phyloP scores from a whole-genome alignment of 73 alveolate genomes.

The Diophrys sp. region DNA sequence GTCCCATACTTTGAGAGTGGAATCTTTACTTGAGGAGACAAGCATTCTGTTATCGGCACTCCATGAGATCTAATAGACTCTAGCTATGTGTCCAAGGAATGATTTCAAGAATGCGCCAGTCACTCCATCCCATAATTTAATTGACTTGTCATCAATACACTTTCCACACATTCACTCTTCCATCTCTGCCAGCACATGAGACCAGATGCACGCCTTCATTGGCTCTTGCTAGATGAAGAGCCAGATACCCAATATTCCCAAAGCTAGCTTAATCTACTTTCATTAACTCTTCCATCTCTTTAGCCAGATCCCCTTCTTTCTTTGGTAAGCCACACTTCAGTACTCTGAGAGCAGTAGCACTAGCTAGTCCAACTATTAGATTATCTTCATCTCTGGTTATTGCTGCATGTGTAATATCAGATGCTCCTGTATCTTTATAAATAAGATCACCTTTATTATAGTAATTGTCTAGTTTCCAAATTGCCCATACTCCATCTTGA shows the following conservation, averaged over 20 bases:
- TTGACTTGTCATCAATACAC: slow-evolving; percentile 62
- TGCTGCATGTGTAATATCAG: not conserved
- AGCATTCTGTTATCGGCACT: slow-evolving; percentile 96
- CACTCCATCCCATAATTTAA: slow-evolving; percentile 97
- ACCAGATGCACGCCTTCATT: not conserved
- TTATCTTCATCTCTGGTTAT: not conserved
- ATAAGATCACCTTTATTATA: too few species aligned
- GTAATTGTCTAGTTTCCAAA: not conserved
- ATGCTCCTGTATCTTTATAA: not conserved
- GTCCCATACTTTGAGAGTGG: slow-evolving; percentile 97
- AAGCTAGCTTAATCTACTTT: not conserved
- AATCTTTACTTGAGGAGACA: slow-evolving; percentile 96
- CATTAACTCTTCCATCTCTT: not conserved
- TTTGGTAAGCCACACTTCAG: not conserved
- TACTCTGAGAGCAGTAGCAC: not conserved
- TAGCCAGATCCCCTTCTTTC: not conserved
- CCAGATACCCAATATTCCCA: not conserved
- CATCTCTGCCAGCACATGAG: not conserved
- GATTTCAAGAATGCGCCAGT: slow-evolving; percentile 92
- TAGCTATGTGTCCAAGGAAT: slow-evolving; percentile 97
- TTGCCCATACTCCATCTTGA: not conserved
- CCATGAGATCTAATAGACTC: slow-evolving; percentile 98
- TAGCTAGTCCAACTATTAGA: not conserved
- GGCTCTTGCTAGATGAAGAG: too few species aligned
- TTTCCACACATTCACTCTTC: not conserved